phyloP scores from a whole-genome alignment of 192 early-diverging fungal species.

The Coemansia umbellata region DNA sequence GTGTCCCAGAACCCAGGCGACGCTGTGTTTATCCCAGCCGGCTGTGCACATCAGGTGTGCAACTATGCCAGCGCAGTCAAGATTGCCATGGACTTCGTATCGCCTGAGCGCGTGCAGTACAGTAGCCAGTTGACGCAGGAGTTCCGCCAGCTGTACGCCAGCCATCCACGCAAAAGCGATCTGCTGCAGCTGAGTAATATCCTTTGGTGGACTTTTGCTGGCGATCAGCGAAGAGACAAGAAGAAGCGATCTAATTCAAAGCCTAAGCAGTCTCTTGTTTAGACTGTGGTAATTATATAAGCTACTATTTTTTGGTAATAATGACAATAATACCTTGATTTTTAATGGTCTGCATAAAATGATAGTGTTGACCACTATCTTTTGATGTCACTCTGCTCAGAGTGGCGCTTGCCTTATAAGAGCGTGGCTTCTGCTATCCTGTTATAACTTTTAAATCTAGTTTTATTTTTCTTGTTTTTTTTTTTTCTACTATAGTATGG shows the following conservation, averaged over 20 bases:
- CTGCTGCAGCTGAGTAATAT: slow-evolving; percentile 52
- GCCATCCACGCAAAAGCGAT: slow-evolving; percentile 48
- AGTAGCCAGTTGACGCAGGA: slow-evolving; percentile 49
- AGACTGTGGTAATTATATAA: too few species aligned
- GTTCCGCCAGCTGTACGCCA: slow-evolving; percentile 41
- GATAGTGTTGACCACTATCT: too few species aligned
- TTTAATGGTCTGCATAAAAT: too few species aligned
- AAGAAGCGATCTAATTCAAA: too few species aligned
- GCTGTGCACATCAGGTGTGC: slow-evolving; percentile 70
- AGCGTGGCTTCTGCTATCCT: not conserved
- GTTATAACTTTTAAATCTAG: not conserved
- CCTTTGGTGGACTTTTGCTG: slow-evolving; percentile 44
- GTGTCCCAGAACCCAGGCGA: slow-evolving; percentile 69
- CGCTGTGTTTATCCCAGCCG: slow-evolving; percentile 73
- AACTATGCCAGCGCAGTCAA: slow-evolving; percentile 66
- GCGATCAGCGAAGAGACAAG: too few species aligned
- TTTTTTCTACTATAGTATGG: not conserved
- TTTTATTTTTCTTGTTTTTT: slow-evolving; percentile 1
- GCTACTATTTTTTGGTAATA: too few species aligned
- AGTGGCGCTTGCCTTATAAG: too few species aligned
- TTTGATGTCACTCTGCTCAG: too few species aligned
- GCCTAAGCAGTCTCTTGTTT: too few species aligned
- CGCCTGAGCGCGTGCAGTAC: slow-evolving; percentile 55
- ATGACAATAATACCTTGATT: too few species aligned
- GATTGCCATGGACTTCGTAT: slow-evolving; percentile 68